These are phyloP conservation scores for Penicillium digitatum DNA, from an alignment of 2,329 filamentous ascomycete species.

Conservation along the genomic window DNA sequence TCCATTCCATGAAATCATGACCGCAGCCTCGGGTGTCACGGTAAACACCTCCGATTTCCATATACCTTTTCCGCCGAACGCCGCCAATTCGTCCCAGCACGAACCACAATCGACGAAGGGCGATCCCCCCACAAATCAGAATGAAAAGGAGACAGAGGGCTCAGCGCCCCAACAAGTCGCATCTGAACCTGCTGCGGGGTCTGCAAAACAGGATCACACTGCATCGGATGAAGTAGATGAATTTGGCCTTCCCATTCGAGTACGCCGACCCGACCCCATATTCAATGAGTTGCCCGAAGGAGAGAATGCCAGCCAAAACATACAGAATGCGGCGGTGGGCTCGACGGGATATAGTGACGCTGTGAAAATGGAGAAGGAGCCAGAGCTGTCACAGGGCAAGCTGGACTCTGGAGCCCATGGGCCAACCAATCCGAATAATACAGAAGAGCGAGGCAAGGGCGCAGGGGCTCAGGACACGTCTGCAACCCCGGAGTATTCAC, in stretches of 20 bases:
- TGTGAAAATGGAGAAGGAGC: neutral
- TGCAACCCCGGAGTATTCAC: constrained; percentile 9
- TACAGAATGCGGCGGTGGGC: constrained; percentile 7
- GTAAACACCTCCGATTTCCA: constrained; percentile 25
- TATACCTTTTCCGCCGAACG: constrained; percentile 17
- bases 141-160: constrained; percentile 16
- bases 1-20: constrained; percentile 30
- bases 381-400: neutral
- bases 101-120: constrained; percentile 1
- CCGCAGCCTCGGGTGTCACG: constrained; percentile 26
- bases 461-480: constrained; percentile 1
- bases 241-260: constrained; percentile 40
- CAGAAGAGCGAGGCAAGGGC: constrained; percentile 3
- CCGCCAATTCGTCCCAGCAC: constrained; percentile 3
- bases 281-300: constrained; percentile 14
- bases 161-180: constrained; percentile 7
- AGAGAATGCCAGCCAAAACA: constrained; percentile 22
- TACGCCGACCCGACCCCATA: constrained; percentile 17
- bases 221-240: constrained; percentile 32
- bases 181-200: constrained; percentile 1
- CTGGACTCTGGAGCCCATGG: neutral
- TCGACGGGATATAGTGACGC: neutral
- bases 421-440: neutral
- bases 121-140: constrained; percentile 7
- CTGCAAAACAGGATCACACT: constrained; percentile 3